Evolutionary conservation across 495 filamentous ascomycete genomes (phyloP).

Genomic region (Aspergillus nanangensis): DNA sequence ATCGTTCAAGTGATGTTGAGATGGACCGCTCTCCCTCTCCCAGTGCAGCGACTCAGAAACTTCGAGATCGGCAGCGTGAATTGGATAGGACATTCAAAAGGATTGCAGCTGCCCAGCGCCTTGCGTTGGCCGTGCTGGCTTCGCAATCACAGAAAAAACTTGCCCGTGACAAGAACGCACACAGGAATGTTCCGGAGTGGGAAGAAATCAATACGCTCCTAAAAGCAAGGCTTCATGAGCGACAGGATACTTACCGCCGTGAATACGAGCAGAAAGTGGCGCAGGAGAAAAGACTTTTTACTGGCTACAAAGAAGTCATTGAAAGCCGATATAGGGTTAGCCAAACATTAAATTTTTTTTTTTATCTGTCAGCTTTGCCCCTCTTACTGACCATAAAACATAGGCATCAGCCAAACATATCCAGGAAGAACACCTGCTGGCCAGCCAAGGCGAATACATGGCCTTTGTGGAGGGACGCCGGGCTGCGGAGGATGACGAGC

Average conservation of each 20-base stretch:
- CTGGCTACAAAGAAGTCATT: slow-evolving; percentile 24
- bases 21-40: slow-evolving; percentile 35
- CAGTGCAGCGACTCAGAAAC: slow-evolving; percentile 26
- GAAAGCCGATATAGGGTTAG: slow-evolving; percentile 26
- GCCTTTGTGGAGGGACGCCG: slow-evolving; percentile 31
- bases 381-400: slow-evolving; percentile 8
- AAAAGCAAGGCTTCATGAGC: slow-evolving; percentile 11
- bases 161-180: slow-evolving; percentile 36
- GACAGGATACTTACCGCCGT: slow-evolving; percentile 13
- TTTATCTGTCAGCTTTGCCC: not conserved
- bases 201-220: slow-evolving; percentile 22
- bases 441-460: slow-evolving; percentile 40
- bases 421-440: slow-evolving; percentile 33
- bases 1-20: slow-evolving; percentile 25
- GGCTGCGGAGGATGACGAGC: slow-evolving; percentile 45
- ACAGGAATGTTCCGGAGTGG: slow-evolving; percentile 40
- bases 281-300: slow-evolving; percentile 20
- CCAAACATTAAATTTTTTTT: slow-evolving; percentile 9
- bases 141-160: slow-evolving; percentile 34
- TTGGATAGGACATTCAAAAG: slow-evolving; percentile 39
- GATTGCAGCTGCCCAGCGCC: slow-evolving; percentile 35
- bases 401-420: slow-evolving; percentile 25
- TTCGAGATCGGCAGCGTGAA: slow-evolving; percentile 38
- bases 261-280: slow-evolving; percentile 28
- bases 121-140: slow-evolving; percentile 35